Evolutionary conservation across 1,139 yeast genomes (phyloP), one percentile per base, ranked within the genome.

Genomic region (Meyerozyma smithsonii): DNA sequence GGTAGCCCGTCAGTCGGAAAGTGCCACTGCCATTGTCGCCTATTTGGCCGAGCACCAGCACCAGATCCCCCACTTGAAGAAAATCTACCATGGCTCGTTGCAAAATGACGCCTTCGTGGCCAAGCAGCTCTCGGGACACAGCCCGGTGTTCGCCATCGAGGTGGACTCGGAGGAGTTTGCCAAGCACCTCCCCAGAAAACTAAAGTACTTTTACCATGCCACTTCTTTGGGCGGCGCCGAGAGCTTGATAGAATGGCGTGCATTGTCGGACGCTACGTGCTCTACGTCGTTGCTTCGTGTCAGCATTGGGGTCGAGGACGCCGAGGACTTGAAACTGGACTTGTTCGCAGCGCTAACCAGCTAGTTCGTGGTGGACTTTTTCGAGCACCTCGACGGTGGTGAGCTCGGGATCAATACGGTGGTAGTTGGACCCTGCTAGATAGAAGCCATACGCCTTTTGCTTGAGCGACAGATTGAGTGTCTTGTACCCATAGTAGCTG

Each of bases 201-300:
- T 89, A 44, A 75, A 80, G 49, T 74, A 76, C 46, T 88, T 89
- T 64, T 81, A 81, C 46, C 97, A 90, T 61, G 96, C 97, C 2
- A 89, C 97, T 0, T 86, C 96, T 5, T 69, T 90, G 23, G 97
- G 97, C 32, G 96, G 97, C n/a, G 87, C 85, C 5, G 97, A 90
- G 59, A 84, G 95, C 41, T 69, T 89, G 51, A 79, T 89, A 44
- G 97, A 90, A 61, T 88, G 96, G 96, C 77, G 96, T 55, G 83
- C 88, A 1, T 57, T 89, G 63, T 73, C 86, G 37, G 96, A 88
- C 54, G 58, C 72, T 1, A 52, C 62, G 3, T 81, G 80, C 11
- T 64, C 74, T 28, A 72, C 76, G 19, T 71, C 74, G 1, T 59
- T 88, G 32, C 61, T 89, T 36, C 74, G 97, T 57, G 64, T 89